phyloP scores from a whole-genome alignment of 2,329 filamentous ascomycete genomes.

The Scopulariopsis brevicaulis region DNA sequence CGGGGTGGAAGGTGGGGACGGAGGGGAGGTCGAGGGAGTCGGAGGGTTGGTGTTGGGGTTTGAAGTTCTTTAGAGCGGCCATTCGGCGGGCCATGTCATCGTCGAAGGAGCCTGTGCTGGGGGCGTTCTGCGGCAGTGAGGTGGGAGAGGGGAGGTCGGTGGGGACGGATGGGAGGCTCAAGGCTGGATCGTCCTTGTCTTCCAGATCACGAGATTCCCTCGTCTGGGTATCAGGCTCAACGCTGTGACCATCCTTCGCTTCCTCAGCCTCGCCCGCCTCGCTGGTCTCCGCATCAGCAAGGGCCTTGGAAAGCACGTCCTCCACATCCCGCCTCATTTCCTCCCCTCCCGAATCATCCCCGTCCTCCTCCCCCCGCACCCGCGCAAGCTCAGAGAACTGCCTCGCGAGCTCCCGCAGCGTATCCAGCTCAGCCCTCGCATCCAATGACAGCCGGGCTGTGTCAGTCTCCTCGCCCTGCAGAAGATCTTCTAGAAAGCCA shows the following conservation, averaged over 20 bases:
- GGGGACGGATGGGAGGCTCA: constrained; percentile 33
- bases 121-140: constrained; percentile 7
- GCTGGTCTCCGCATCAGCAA: constrained; percentile 16
- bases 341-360: constrained; percentile 39
- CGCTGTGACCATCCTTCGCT: neutral
- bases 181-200: constrained; percentile 7
- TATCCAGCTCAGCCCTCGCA: constrained; percentile 1
- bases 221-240: constrained; percentile 6
- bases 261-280: neutral
- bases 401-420: neutral
- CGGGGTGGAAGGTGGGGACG: constrained; percentile 36
- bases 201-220: constrained; percentile 1
- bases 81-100: constrained; percentile 39
- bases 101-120: constrained; percentile 21
- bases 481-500: constrained; percentile 38
- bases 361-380: constrained; percentile 11
- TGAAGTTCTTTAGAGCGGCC: constrained; percentile 33
- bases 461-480: constrained; percentile 26
- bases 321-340: constrained; percentile 31
- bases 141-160: constrained; percentile 18
- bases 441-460: constrained; percentile 6
- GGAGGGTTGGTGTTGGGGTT: constrained; percentile 14
- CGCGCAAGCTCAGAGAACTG: constrained; percentile 2
- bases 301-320: constrained; percentile 17
- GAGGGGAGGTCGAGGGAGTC: constrained; percentile 31